Evolutionary conservation across 2,329 filamentous ascomycete species (phyloP).

Genomic region (Graphium sp.): DNA sequence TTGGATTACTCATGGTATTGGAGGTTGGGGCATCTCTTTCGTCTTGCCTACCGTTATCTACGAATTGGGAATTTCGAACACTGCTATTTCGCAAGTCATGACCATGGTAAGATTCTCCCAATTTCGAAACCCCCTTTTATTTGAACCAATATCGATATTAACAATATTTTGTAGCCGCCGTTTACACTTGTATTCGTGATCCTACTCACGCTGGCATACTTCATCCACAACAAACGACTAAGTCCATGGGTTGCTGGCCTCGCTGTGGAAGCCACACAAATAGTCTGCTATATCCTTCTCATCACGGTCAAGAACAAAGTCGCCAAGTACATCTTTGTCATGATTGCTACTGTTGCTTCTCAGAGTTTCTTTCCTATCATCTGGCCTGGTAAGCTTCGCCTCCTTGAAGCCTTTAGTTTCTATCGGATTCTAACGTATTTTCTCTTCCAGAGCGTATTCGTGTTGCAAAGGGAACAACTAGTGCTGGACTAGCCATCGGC

Average conservation of each 20-base stretch:
- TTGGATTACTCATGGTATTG: slow-evolving; percentile 12
- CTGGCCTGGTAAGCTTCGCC: slow-evolving; percentile 13
- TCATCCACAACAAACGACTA: slow-evolving; percentile 8
- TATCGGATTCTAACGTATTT: neutral
- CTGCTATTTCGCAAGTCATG: slow-evolving; percentile 12
- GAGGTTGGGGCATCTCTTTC: slow-evolving; percentile 12
- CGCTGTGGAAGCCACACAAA: slow-evolving; percentile 14
- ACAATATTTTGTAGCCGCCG: slow-evolving; percentile 5
- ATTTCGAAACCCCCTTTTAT: neutral
- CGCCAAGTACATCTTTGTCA: slow-evolving; percentile 21
- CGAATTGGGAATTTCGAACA: slow-evolving; percentile 11
- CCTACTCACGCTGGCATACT: slow-evolving; percentile 9
- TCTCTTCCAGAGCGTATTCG: slow-evolving; percentile 15
- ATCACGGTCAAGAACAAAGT: slow-evolving; percentile 16
- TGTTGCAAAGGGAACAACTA: slow-evolving; percentile 18
- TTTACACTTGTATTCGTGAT: slow-evolving; percentile 11
- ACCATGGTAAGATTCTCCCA: slow-evolving; percentile 8
- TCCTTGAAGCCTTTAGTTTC: neutral
- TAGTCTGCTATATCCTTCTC: slow-evolving; percentile 19
- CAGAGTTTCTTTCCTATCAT: slow-evolving; percentile 20
- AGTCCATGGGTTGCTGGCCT: slow-evolving; percentile 10
- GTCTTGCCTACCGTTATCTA: slow-evolving; percentile 12
- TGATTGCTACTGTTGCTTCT: slow-evolving; percentile 18
- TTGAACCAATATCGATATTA: neutral
- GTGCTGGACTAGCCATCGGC: slow-evolving; percentile 18